Evolutionary conservation across 78 protist genomes (phyloP).

Genomic region (Dictyostelium capitatum): DNA sequence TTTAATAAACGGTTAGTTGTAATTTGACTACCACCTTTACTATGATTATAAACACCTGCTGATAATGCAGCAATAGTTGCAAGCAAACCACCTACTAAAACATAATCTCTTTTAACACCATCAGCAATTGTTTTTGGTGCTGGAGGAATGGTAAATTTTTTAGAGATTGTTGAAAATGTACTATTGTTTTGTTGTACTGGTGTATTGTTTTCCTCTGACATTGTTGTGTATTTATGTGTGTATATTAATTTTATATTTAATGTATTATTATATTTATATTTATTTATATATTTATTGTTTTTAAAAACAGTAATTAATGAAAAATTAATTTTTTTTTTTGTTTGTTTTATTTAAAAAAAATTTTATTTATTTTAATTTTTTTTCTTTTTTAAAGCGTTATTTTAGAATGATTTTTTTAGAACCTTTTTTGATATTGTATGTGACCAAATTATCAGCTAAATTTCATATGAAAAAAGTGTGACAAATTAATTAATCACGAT

Average conservation of each 20-base stretch:
- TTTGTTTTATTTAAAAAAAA: too few relatives aligned
- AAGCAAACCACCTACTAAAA: constrained; percentile 57
- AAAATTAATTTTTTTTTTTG: too few relatives aligned
- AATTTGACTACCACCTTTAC: constrained; percentile 38
- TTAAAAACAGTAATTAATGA: too few relatives aligned
- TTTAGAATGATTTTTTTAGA: too few relatives aligned
- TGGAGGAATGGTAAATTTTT: constrained; percentile 71
- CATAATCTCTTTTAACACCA: constrained; percentile 60
- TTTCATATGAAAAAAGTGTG: too few relatives aligned
- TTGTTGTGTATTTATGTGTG: not conserved
- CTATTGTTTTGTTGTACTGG: not conserved
- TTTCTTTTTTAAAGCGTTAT: too few relatives aligned
- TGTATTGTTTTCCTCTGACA: not conserved
- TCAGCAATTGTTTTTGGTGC: constrained; percentile 64
- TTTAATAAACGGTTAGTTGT: constrained; percentile 44
- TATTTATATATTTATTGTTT: not conserved
- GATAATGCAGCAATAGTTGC: constrained; percentile 18
- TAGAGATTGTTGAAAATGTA: constrained; percentile 11
- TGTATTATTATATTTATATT: not conserved
- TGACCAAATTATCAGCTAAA: too few relatives aligned
- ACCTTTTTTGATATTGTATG: too few relatives aligned
- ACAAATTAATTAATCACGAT: too few relatives aligned
- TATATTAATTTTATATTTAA: not conserved
- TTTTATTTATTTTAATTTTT: too few relatives aligned
- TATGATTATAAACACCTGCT: constrained; percentile 56